phyloP scores from a whole-genome alignment of 2,329 filamentous ascomycete species.

The Hypomyces rosellus region DNA sequence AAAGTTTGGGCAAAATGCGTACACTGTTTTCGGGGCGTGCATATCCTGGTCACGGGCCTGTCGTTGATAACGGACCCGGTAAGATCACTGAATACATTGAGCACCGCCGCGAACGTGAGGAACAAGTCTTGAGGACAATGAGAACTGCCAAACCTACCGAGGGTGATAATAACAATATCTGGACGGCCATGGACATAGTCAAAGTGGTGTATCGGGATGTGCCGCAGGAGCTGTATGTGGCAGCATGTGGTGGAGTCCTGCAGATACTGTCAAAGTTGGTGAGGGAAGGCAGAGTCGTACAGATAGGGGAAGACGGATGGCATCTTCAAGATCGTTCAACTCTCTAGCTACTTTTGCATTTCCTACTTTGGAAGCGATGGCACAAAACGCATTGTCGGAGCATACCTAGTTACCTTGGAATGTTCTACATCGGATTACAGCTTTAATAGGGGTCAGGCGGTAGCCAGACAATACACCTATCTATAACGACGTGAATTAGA shows the following conservation, averaged over 20 bases:
- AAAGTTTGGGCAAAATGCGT: constrained; percentile 63
- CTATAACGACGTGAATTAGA: too few relatives aligned
- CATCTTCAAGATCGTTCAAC: constrained; percentile 19
- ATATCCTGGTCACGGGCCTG: constrained; percentile 83
- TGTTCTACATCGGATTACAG: too few relatives aligned
- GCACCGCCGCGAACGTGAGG: constrained; percentile 74
- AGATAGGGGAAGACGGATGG: constrained; percentile 29
- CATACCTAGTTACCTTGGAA: too few relatives aligned
- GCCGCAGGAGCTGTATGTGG: constrained; percentile 64
- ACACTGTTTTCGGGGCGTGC: constrained; percentile 58
- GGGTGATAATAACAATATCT: constrained; percentile 29
- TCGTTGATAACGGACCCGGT: constrained; percentile 63
- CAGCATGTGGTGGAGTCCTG: constrained; percentile 68
- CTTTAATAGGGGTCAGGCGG: too few relatives aligned
- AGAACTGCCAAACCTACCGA: constrained; percentile 30
- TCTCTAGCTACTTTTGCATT: constrained; percentile 13
- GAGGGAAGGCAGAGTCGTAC: constrained; percentile 60
- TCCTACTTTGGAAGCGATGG: too few relatives aligned
- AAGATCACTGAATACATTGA: constrained; percentile 78
- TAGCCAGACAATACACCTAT: too few relatives aligned
- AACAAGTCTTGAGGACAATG: constrained; percentile 65
- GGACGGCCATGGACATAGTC: constrained; percentile 77
- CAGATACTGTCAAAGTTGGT: constrained; percentile 77
- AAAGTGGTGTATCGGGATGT: constrained; percentile 79
- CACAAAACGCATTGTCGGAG: too few relatives aligned